Conservation (phyloP, 225 moss, liverwort and hornwort species). For the Anthoceros angustus region DNA sequence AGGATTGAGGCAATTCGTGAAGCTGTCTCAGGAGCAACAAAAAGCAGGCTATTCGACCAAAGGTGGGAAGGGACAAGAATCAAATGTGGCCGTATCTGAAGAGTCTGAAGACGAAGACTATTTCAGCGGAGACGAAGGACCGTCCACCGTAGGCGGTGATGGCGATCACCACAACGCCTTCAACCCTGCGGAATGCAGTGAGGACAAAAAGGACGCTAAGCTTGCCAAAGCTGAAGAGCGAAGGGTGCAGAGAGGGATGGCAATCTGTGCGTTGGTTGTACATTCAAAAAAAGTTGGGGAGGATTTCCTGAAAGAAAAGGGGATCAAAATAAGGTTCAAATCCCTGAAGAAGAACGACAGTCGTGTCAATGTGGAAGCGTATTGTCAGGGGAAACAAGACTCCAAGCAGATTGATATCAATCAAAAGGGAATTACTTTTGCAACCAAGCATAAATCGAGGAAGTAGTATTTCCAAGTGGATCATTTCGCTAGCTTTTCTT, state of each 20-base stretch:
- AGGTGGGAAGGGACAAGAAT: not conserved
- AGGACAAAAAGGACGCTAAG: not conserved
- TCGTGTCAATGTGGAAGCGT: slow-evolving; percentile 22
- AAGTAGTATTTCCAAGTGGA: no score
- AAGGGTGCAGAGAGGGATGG: slow-evolving; percentile 15
- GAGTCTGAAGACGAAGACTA: slow-evolving; percentile 7
- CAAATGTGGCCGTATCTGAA: not conserved
- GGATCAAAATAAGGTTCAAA: slow-evolving; percentile 19
- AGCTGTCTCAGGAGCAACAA: slow-evolving; percentile 9
- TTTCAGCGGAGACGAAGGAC: slow-evolving; percentile 3
- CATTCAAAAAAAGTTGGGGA: slow-evolving; percentile 33
- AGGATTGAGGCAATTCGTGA: slow-evolving; percentile 25
- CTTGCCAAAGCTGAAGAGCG: not conserved
- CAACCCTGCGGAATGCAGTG: not conserved
- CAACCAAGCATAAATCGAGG: not conserved
- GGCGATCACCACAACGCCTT: not conserved
- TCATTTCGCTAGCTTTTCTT: no score
- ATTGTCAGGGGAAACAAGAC: slow-evolving; percentile 22
- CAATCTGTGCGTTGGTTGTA: slow-evolving; percentile 25
- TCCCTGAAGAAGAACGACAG: slow-evolving; percentile 6
- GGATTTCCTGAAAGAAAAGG: slow-evolving; percentile 24
- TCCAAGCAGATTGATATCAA: slow-evolving; percentile 26
- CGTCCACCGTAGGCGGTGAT: no score
- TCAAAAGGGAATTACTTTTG: slow-evolving; percentile 18
- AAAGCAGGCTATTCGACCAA: not conserved